Evolutionary conservation across 768 basidiomycete genomes (phyloP), one percentile per base, ranked within the genome.

Genomic region (Agaricus blazei): DNA sequence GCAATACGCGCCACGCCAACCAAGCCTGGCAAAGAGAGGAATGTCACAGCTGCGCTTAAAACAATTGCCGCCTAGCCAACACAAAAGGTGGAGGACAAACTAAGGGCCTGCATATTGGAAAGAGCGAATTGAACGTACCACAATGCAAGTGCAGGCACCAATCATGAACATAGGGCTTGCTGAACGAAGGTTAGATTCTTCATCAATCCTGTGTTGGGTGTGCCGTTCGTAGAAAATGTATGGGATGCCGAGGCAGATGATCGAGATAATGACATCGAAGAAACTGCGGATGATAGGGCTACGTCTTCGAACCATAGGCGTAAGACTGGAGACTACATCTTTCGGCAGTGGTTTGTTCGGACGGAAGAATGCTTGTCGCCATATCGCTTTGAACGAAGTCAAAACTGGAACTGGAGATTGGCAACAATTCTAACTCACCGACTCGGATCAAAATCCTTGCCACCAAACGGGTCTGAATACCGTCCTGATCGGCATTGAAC

Each of bases 41-140:
- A 84, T 27, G 88, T 90, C 54, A 90, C 86, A 40, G 89, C 88
- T 31, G 88, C 85, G 61, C 90, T 90, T 56, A 92, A 72, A 24
- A 91, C 77, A 56, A 91, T 78, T 28, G 90, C 90, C 62, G 89
- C 88, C 90, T 92, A 67, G 47, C 59, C 42, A 57, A 52, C 42
- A 44, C 31, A 57, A 38, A 52, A 59, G 26, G 62, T 48, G 52
- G 57, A 46, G 43, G 46, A 42, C 48, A 48, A 57, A 56, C 57
- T 61, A 54, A 60, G 58, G 53, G 53, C 27, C 36, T 59, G 40
- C 29, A 50, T 52, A 54, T 41, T 23, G 23, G 37, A 55, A 24
- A 48, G 19, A 42, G 31, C 36, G 42, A 51, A 58, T 41, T 14
- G 40, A 52, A 73, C 84, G 72, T 68, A 85, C 86, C 64, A 83